A percentile compares a stretch with the other conserved stretches of the same genome.
These are phyloP conservation scores for Phaeosphaeria sp. DNA, from an alignment of 2,329 filamentous ascomycete species.

Conservation along the genomic window DNA sequence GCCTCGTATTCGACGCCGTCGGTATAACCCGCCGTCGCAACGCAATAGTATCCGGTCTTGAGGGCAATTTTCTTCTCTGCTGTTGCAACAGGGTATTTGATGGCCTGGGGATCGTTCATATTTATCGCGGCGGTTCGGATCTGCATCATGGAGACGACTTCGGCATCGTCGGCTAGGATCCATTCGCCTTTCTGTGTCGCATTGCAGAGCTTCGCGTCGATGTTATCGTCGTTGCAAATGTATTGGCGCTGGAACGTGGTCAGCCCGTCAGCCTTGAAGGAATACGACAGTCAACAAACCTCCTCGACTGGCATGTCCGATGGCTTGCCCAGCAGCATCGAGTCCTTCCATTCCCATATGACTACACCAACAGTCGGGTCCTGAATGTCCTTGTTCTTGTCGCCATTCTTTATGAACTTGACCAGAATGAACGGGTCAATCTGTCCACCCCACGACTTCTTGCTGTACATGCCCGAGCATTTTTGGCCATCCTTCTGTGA, in stretches of 20 bases:
- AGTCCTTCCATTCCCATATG: slow-evolving; percentile 94
- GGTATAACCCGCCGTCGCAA: slow-evolving; percentile 76
- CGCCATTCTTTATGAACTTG: slow-evolving; percentile 70
- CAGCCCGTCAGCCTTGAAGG: slow-evolving; percentile 18
- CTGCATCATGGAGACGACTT: slow-evolving; percentile 70
- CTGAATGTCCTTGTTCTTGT: slow-evolving; percentile 61
- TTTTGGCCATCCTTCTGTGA: slow-evolving; percentile 80
- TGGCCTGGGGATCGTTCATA: slow-evolving; percentile 73
- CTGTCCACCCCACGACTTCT: slow-evolving; percentile 83
- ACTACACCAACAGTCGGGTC: slow-evolving; percentile 83
- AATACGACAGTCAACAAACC: slow-evolving; percentile 20
- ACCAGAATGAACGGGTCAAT: slow-evolving; percentile 88
- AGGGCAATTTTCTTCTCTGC: slow-evolving; percentile 36
- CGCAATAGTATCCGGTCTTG: slow-evolving; percentile 95
- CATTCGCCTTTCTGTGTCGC: slow-evolving; percentile 81
- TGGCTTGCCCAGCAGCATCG: slow-evolving; percentile 75
- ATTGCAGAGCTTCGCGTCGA: slow-evolving; percentile 75
- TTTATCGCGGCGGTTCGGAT: slow-evolving; percentile 84
- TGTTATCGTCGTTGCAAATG: slow-evolving; percentile 77
- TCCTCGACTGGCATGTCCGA: slow-evolving; percentile 36
- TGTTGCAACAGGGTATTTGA: slow-evolving; percentile 78
- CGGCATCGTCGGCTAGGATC: slow-evolving; percentile 78
- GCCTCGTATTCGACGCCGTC: slow-evolving; percentile 73
- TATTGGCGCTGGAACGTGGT: slow-evolving; percentile 60
- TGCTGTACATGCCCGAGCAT: slow-evolving; percentile 95